These are phyloP conservation scores for Saccharomyces eubayanus DNA, from an alignment of 805 yeast genomes.

Conservation along the genomic window DNA sequence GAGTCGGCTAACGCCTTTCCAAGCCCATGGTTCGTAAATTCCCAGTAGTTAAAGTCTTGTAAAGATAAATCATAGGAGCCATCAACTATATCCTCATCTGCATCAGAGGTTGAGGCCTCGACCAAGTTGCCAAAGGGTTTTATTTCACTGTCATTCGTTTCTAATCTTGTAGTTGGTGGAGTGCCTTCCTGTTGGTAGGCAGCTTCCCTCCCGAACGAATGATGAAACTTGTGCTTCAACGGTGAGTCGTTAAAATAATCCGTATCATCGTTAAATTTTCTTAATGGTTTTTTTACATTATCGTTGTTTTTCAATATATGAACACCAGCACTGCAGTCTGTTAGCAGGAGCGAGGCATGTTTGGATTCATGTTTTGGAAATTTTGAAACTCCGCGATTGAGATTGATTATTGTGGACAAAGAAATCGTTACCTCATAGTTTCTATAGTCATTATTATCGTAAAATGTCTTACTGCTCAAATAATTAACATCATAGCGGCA, in stretches of 20 bases:
- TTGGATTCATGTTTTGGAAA: not conserved
- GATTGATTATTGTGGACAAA: not conserved
- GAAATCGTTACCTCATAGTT: constrained; percentile 15
- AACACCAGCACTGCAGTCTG: not conserved
- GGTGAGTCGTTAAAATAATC: constrained; percentile 22
- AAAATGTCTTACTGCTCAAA: constrained; percentile 16
- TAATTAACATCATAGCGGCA: constrained; percentile 20
- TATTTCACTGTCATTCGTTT: not conserved
- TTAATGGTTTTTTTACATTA: constrained; percentile 1
- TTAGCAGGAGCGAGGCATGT: not conserved
- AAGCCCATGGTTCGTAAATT: not conserved
- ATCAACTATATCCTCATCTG: not conserved
- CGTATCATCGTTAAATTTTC: constrained; percentile 19
- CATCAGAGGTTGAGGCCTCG: not conserved
- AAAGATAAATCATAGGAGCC: not conserved
- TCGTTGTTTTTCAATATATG: not conserved
- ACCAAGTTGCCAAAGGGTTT: not conserved
- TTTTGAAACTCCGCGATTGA: not conserved
- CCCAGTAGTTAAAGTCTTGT: not conserved
- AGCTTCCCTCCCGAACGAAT: not conserved
- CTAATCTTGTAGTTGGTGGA: not conserved
- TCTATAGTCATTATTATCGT: constrained; percentile 24
- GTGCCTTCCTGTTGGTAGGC: not conserved
- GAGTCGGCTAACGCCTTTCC: not conserved
- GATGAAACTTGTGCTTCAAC: constrained; percentile 14